These are phyloP conservation scores for Alternaria postmessia DNA, from an alignment of 2,329 filamentous ascomycete species.

Conservation along the genomic window DNA sequence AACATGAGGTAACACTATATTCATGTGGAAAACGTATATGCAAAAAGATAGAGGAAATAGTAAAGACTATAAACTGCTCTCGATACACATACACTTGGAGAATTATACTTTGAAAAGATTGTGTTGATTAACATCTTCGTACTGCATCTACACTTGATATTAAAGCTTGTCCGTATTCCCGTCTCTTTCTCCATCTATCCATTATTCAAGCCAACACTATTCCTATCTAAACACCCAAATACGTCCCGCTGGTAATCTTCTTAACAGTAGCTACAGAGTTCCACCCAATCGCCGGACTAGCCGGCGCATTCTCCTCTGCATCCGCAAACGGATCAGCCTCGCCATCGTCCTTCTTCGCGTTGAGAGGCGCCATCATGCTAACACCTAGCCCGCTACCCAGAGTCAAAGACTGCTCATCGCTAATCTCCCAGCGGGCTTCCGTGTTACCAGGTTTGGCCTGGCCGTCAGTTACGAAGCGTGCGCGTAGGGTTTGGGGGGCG, in stretches of 20 bases:
- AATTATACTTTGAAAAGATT: neutral
- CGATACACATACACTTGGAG: neutral
- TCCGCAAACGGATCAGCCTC: slow-evolving; percentile 77
- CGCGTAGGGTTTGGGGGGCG: slow-evolving; percentile 77
- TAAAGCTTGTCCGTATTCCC: neutral
- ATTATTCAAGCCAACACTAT: neutral
- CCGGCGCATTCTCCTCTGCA: slow-evolving; percentile 53
- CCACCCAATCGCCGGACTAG: slow-evolving; percentile 40
- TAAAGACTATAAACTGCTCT: neutral
- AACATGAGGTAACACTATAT: neutral
- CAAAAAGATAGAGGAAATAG: neutral
- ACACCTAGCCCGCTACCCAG: slow-evolving; percentile 71
- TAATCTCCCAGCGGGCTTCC: slow-evolving; percentile 83
- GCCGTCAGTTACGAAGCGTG: slow-evolving; percentile 78
- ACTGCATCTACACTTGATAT: neutral
- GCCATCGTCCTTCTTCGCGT: slow-evolving; percentile 53
- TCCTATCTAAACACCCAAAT: slow-evolving; percentile 41
- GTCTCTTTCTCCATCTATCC: neutral
- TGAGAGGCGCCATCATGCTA: slow-evolving; percentile 45
- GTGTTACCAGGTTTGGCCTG: slow-evolving; percentile 76
- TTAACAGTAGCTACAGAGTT: slow-evolving; percentile 47
- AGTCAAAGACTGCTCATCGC: slow-evolving; percentile 56
- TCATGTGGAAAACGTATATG: neutral
- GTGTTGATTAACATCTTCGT: slow-evolving; percentile 1
- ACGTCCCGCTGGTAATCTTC: slow-evolving; percentile 50